Percentiles rank a stretch among this genome's conserved stretches.
Evolutionary conservation across 371 early-diverging fungal genomes (phyloP).

Genomic region (Rhizopus microsporus): DNA sequence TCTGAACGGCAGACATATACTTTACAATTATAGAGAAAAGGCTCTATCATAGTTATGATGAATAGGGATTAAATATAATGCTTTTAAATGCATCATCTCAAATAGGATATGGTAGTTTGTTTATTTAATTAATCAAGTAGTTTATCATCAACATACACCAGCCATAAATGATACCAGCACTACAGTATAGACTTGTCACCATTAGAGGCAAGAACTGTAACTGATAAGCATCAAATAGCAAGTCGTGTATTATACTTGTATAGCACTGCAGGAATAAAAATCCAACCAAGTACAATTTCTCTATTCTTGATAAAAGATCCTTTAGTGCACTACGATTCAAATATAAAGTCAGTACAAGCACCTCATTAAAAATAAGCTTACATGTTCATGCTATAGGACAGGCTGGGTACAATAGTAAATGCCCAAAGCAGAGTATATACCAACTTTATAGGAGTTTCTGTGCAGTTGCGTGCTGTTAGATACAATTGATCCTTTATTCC

Average conservation of each 20-base stretch:
- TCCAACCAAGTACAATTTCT: constrained; percentile 69
- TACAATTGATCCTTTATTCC: not conserved
- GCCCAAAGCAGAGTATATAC: constrained; percentile 59
- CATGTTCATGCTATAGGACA: constrained; percentile 49
- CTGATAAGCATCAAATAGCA: constrained; percentile 49
- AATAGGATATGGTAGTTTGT: no score
- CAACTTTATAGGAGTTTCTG: constrained; percentile 71
- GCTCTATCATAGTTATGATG: no score
- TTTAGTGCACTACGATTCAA: constrained; percentile 26
- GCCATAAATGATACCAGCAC: constrained; percentile 77
- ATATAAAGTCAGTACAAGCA: not conserved
- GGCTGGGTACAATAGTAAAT: constrained; percentile 47
- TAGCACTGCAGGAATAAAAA: constrained; percentile 64
- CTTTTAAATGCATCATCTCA: no score
- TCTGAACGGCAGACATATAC: no score
- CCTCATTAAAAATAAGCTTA: constrained; percentile 14
- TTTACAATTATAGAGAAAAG: no score
- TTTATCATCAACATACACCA: constrained; percentile 57
- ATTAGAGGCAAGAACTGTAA: constrained; percentile 85
- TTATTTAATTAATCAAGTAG: constrained; percentile 23
- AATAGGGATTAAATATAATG: no score
- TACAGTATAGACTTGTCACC: constrained; percentile 78
- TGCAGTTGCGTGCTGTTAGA: not conserved
- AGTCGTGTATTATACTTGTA: constrained; percentile 54
- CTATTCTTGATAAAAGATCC: constrained; percentile 39